Evolutionary conservation across 148 eudicot species (phyloP).

Genomic region (Hydrangea macrophylla): DNA sequence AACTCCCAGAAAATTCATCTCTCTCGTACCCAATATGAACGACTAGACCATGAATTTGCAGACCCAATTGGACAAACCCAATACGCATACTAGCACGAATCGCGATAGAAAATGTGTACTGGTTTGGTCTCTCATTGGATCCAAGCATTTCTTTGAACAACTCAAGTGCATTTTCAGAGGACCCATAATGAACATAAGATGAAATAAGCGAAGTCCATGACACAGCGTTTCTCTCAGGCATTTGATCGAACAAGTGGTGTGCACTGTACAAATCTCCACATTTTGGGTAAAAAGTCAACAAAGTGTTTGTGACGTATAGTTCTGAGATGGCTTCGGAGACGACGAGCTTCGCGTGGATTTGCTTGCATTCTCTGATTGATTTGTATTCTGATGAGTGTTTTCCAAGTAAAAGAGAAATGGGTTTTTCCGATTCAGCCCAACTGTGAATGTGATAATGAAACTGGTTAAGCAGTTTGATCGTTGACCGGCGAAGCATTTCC

Average conservation of each 20-base stretch:
- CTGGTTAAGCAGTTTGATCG: neutral
- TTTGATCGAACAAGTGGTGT: constrained; percentile 18
- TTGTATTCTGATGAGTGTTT: neutral
- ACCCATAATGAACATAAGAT: constrained; percentile 15
- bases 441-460: neutral
- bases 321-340: neutral
- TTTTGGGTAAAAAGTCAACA: constrained; percentile 10
- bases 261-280: constrained; percentile 13
- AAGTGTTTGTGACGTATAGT: constrained; percentile 9
- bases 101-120: constrained; percentile 15
- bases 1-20: constrained; percentile 22
- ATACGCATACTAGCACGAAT: constrained; percentile 14
- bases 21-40: constrained; percentile 14
- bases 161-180: constrained; percentile 5
- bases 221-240: constrained; percentile 15
- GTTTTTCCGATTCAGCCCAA: neutral
- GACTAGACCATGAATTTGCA: constrained; percentile 17
- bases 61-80: constrained; percentile 13
- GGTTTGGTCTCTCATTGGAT: constrained; percentile 18
- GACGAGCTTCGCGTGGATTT: constrained; percentile 14
- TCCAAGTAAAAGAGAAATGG: neutral
- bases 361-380: constrained; percentile 16
- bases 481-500: neutral
- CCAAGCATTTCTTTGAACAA: constrained; percentile 16
- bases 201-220: constrained; percentile 21